Evolutionary conservation across 495 filamentous ascomycete genomes (phyloP).

Genomic region (Halenospora varia): DNA sequence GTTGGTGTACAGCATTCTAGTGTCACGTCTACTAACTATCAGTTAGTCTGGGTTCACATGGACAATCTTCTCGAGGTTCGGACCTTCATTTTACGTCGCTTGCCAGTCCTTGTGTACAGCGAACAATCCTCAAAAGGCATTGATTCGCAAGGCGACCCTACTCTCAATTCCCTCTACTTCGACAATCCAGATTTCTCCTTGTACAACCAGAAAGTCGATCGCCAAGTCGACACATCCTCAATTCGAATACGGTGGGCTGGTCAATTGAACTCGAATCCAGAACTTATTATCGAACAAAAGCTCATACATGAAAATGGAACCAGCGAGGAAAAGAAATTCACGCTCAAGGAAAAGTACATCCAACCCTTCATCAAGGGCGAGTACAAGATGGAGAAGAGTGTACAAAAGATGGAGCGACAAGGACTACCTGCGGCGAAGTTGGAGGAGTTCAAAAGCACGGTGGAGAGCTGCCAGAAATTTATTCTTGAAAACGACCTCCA

Average conservation of each 20-base stretch:
- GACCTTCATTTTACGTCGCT: constrained; percentile 82
- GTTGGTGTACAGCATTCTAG: neutral
- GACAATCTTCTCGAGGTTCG: constrained; percentile 96
- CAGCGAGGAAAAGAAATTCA: constrained; percentile 73
- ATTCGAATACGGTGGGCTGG: constrained; percentile 90
- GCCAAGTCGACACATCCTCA: constrained; percentile 72
- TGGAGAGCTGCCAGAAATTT: constrained; percentile 74
- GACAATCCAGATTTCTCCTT: constrained; percentile 81
- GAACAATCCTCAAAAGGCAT: constrained; percentile 75
- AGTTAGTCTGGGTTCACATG: constrained; percentile 82
- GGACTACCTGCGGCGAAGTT: constrained; percentile 57
- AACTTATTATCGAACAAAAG: constrained; percentile 88
- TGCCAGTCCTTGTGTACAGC: constrained; percentile 91
- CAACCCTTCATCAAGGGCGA: constrained; percentile 81
- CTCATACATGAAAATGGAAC: constrained; percentile 67
- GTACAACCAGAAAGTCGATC: constrained; percentile 80
- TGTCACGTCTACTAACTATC: constrained; percentile 8
- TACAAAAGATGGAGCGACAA: constrained; percentile 75
- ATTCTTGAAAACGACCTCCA: constrained; percentile 73
- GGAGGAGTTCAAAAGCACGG: constrained; percentile 64
- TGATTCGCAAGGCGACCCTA: constrained; percentile 76
- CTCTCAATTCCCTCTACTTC: constrained; percentile 94
- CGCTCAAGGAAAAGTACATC: constrained; percentile 91
- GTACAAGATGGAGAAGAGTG: constrained; percentile 87
- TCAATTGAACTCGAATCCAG: constrained; percentile 68